Evolutionary conservation across 129 eudicot genomes (phyloP).

Genomic region (Chrysanthemum lavandulifolium): DNA sequence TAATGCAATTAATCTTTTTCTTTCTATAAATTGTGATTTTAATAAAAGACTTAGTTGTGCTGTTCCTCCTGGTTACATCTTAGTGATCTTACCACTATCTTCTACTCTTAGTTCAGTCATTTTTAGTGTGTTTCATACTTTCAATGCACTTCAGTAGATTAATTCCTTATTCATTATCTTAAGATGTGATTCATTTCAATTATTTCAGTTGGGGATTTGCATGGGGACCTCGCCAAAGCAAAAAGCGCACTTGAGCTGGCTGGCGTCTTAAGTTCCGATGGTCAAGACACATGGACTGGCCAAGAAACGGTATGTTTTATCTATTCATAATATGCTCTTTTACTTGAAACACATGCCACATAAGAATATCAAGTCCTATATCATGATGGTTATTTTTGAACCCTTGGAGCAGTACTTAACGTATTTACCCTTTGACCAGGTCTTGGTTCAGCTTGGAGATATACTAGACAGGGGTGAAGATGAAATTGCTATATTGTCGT

Average conservation of each 20-base stretch:
- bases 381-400: neutral
- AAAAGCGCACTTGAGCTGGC: slow-evolving; percentile 89
- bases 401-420: too few species aligned
- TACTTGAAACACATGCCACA: too few species aligned
- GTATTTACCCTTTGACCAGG: slow-evolving; percentile 42
- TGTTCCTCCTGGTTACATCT: neutral
- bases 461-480: slow-evolving; percentile 97
- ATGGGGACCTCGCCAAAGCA: slow-evolving; percentile 91
- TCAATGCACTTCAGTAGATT: neutral
- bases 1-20: neutral
- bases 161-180: slow-evolving; percentile 7
- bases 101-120: neutral
- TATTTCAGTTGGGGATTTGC: slow-evolving; percentile 87
- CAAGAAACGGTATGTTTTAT: slow-evolving; percentile 64
- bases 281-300: slow-evolving; percentile 80
- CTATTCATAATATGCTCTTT: neutral
- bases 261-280: slow-evolving; percentile 94
- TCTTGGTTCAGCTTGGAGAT: slow-evolving; percentile 94
- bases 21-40: neutral
- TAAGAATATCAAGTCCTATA: too few species aligned
- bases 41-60: neutral
- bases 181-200: neutral
- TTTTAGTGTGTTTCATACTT: slow-evolving; percentile 13
- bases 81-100: neutral
- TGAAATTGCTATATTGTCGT: slow-evolving; percentile 93